Evolutionary conservation across 768 basidiomycete genomes (phyloP).

Genomic region (Lentinula detonsa): DNA sequence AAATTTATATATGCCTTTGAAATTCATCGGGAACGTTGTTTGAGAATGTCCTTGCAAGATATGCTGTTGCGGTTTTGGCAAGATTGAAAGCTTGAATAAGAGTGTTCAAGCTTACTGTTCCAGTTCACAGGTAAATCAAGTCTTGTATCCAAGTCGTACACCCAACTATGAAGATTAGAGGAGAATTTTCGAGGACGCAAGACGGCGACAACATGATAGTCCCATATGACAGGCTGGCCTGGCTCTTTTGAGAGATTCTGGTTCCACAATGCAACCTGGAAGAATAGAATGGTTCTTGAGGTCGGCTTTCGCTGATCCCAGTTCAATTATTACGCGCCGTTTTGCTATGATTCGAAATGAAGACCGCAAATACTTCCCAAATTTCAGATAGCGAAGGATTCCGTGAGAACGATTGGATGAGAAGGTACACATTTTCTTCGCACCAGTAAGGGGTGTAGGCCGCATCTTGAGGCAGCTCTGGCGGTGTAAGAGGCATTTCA

Average conservation of each 20-base stretch:
- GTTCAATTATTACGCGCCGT: constrained; percentile 36
- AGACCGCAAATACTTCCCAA: constrained; percentile 52
- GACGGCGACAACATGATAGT: constrained; percentile 67
- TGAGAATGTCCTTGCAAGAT: constrained; percentile 40
- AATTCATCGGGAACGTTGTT: constrained; percentile 27
- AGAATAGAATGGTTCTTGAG: not conserved
- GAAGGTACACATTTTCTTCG: constrained; percentile 69
- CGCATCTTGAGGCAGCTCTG: constrained; percentile 28
- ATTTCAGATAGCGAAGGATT: constrained; percentile 16
- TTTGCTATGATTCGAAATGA: constrained; percentile 59
- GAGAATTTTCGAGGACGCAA: constrained; percentile 27
- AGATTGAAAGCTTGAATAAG: constrained; percentile 8
- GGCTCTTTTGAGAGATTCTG: constrained; percentile 38
- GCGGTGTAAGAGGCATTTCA: constrained; percentile 13
- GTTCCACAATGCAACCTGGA: constrained; percentile 59
- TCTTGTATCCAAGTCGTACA: constrained; percentile 64
- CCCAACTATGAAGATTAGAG: constrained; percentile 31
- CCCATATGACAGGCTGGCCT: constrained; percentile 52
- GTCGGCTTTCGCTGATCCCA: not conserved
- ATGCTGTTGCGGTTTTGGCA: constrained; percentile 25
- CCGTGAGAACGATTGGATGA: constrained; percentile 37
- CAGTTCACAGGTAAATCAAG: constrained; percentile 38
- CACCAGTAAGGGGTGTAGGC: constrained; percentile 60
- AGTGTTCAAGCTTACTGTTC: constrained; percentile 30
- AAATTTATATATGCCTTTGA: constrained; percentile 30